phyloP scores from a whole-genome alignment of 345 rosid genomes.

The Populus euphratica region DNA sequence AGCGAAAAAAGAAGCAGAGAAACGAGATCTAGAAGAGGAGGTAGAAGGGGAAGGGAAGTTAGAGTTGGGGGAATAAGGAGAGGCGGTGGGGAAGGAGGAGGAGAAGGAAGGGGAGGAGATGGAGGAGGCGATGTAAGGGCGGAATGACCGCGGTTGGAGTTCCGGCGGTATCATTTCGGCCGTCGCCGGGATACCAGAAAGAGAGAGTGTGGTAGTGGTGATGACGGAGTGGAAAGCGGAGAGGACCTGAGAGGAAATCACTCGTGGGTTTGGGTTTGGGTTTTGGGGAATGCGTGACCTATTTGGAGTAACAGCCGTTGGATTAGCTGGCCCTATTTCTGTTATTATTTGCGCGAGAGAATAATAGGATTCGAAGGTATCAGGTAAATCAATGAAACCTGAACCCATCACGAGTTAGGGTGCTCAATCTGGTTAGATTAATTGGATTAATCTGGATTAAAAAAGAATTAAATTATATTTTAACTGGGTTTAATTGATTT shows the following conservation, averaged over 20 bases:
- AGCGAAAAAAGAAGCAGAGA: constrained; percentile 73
- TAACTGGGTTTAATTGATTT: too few relatives aligned
- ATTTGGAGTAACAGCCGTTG: constrained; percentile 22
- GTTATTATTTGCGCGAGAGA: neutral
- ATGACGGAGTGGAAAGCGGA: neutral
- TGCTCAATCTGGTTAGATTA: too few relatives aligned
- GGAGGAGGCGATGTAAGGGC: constrained; percentile 55
- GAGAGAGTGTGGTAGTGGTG: neutral
- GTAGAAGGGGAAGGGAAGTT: constrained; percentile 31
- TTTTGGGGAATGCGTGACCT: constrained; percentile 25
- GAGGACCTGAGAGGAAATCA: constrained; percentile 5
- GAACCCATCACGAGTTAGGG: too few relatives aligned
- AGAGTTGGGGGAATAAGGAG: constrained; percentile 42
- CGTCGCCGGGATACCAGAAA: neutral
- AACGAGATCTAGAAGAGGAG: constrained; percentile 44
- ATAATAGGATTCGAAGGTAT: neutral
- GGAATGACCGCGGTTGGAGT: constrained; percentile 80
- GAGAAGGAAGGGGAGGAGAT: constrained; percentile 40
- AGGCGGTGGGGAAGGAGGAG: constrained; percentile 30
- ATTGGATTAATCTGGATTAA: too few relatives aligned
- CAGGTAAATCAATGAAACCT: too few relatives aligned
- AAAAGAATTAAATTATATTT: too few relatives aligned
- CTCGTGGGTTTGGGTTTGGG: neutral
- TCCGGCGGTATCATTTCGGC: constrained; percentile 89
- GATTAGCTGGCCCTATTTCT: neutral